Conservation (phyloP, 805 yeast species). For the Candida corydali region DNA sequence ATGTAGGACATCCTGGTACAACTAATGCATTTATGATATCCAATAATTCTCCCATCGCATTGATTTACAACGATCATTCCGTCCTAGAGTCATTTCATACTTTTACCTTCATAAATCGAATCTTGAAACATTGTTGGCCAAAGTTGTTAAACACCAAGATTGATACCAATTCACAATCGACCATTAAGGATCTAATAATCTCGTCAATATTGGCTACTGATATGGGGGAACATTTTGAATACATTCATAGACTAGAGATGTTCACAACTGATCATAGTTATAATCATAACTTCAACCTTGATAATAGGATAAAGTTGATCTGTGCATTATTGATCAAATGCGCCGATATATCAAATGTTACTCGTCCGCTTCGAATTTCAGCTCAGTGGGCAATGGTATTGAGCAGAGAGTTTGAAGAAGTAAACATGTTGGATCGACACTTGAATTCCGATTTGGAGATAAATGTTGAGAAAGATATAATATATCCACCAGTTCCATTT, state of each 20-base stretch:
- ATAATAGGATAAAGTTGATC: conserved; percentile 38
- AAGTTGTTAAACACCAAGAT: conserved; percentile 17
- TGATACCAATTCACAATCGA: conserved; percentile 15
- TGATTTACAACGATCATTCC: conserved; percentile 57
- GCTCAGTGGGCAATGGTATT: conserved; percentile 86
- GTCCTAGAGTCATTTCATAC: conserved; percentile 83
- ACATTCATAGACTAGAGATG: conserved; percentile 49
- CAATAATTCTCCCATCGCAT: conserved; percentile 59
- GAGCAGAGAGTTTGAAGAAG: conserved; percentile 71
- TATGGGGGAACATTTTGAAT: conserved; percentile 84
- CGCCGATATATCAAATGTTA: conserved; percentile 93
- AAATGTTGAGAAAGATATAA: conserved; percentile 10
- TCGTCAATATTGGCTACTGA: conserved; percentile 60
- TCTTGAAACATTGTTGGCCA: conserved; percentile 37
- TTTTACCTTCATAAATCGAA: conserved; percentile 49
- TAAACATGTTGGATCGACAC: conserved; percentile 46
- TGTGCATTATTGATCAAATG: conserved; percentile 78
- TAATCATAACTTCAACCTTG: conserved; percentile 4
- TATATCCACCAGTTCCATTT: conserved; percentile 35
- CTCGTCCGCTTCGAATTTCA: conserved; percentile 71
- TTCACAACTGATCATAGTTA: conserved; percentile 12
- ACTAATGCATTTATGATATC: conserved; percentile 68
- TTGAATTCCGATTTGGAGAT: conserved; percentile 10
- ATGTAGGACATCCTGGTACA: conserved; percentile 95
- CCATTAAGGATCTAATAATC: conserved; percentile 27